phyloP scores from a whole-genome alignment of 345 rosid species.

The Camelina neglecta region DNA sequence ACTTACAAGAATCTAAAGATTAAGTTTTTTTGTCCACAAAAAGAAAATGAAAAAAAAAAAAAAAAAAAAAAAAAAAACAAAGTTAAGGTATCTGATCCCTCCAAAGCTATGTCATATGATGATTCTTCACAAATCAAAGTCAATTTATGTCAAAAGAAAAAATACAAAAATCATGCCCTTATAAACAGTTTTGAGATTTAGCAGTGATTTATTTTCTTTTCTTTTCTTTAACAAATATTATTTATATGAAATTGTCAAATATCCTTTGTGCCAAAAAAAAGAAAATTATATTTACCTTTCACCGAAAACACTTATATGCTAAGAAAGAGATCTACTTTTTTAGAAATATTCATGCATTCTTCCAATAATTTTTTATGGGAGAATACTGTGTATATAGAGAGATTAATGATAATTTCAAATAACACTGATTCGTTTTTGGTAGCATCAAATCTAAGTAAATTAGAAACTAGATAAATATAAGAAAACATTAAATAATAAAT shows the following conservation, averaged over 20 bases:
- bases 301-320: no score
- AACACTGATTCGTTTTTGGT: background rate
- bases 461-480: background rate
- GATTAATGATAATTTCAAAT: conserved; percentile 1
- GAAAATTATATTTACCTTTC: no score
- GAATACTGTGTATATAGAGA: background rate
- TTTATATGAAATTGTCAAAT: no score
- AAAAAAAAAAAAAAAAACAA: background rate
- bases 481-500: conserved; percentile 12
- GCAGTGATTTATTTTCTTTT: background rate
- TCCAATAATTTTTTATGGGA: background rate
- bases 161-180: no score
- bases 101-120: background rate
- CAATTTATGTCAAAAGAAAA: background rate
- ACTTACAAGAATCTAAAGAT: background rate
- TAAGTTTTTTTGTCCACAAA: no score
- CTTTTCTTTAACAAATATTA: no score
- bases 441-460: conserved; percentile 22
- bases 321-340: no score
- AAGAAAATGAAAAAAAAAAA: conserved; percentile 1
- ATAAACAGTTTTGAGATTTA: background rate
- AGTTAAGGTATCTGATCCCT: background rate
- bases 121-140: background rate
- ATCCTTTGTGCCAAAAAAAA: no score
- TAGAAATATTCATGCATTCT: conserved; percentile 11